Evolutionary conservation across 2,329 filamentous ascomycete genomes (phyloP), one percentile per base, ranked within the genome.

Genomic region (Stachybotrys elegans): DNA sequence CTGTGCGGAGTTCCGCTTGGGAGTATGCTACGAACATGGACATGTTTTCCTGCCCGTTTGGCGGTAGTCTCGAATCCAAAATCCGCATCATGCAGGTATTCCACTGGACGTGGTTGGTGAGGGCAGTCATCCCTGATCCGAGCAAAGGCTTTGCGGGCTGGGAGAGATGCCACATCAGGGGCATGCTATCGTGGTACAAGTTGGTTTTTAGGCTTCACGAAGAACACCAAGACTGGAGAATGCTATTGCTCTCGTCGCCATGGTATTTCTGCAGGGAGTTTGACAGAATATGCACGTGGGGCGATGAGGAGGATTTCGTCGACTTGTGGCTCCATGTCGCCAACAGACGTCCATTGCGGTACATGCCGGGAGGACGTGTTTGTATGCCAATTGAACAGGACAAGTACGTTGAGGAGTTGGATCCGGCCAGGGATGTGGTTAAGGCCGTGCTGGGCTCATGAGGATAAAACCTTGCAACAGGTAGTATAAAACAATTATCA

Each of bases 111-210:
- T n/a, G n/a, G n/a, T n/a, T n/a, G n/a, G n/a, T n/a, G n/a, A n/a
- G n/a, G n/a, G n/a, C n/a, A n/a, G n/a, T n/a, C n/a, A n/a, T n/a
- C n/a, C n/a, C n/a, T n/a, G n/a, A n/a, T n/a, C n/a, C n/a, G n/a
- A n/a, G n/a, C n/a, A n/a, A n/a, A 3, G n/a, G 31, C n/a, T 16
- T 14, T 34, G 14, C 8, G n/a, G n/a, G 11, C n/a, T 12, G 31
- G n/a, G 31, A 34, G 31, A 17, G 58, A 57, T 56, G 50, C 11
- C 48, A 60, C 46, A 58, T 53, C 23, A 51, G 55, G 4, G 45
- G 55, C n/a, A 58, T 60, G n/a, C 37, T 42, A 47, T 1, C 6
- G 39, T 57, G 9, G 9, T 51, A 5, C 5, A n/a, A n/a, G n/a
- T n/a, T n/a, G n/a, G n/a, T n/a, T n/a, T n/a, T n/a, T n/a, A n/a